Base-by-base conservation (phyloP, 345 rosid species). In the Acer campestre region DNA sequence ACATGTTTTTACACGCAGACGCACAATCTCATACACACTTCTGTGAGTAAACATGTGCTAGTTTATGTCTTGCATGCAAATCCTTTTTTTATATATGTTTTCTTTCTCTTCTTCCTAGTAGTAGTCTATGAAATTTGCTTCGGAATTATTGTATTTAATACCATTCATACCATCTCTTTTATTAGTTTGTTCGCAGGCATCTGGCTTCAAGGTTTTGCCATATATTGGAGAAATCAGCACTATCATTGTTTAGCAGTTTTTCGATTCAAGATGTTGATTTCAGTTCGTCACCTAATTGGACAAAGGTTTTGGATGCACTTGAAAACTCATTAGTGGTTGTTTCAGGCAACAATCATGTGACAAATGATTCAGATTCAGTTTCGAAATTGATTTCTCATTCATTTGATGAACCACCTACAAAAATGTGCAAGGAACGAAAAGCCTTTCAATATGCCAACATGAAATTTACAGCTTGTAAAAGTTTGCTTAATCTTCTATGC, bases 151-250 rank as follows among this genome's bases (percentile, higher is more conserved):
- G 44, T 42, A 67, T 70, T 42, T 67, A 74, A 10, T 67, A 40
- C 53, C 70, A 61, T 49, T 90, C 66, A 81, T 71, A 73, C 70
- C 58, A 44, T 69, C 79, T 78, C 71, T 75, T 84, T 74, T 72
- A 74, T 85, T 88, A 96, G 99, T 89, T 94, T 89, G 95, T 94
- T 79, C 78, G 89, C 93, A 96, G 98, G 89, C 86, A 88, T 82
- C 80, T 96, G 83, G 89, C 95, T 61, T 84, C 90, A 35, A 87
- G 86, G 70, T 85, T 89, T 80, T 90, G 91, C 74, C 82, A 66
- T 64, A 61, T 88, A 62, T 80, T 96, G 79, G 88, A 88, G 87
- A 84, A 82, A 51, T 85, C 82, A 74, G 84, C 80, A 35, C 78
- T 78, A 7, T 20, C 70, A 13, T 56, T 88, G 73, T 84, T 85